Percentiles rank a stretch among this genome's conserved stretches.
Evolutionary conservation across 2,329 filamentous ascomycete species (phyloP).

Genomic region (Hymenoscyphus salicellus): DNA sequence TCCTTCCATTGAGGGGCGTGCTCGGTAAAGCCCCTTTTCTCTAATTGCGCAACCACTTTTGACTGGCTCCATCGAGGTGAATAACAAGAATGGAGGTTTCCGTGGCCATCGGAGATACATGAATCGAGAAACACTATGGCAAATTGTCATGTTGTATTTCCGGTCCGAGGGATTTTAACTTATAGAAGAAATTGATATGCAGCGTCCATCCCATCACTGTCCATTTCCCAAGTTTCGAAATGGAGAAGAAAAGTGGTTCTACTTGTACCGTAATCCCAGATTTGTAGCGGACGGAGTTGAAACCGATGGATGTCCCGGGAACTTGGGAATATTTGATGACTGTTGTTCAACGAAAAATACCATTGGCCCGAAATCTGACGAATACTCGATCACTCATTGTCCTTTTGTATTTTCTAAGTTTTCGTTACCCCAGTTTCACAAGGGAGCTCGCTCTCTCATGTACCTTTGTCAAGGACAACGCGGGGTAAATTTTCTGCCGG

Average conservation of each 20-base stretch:
- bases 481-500: no score
- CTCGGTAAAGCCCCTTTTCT: slow-evolving; percentile 1
- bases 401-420: no score
- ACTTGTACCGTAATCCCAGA: neutral
- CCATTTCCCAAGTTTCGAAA: neutral
- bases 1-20: neutral
- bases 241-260: neutral
- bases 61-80: neutral
- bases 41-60: neutral
- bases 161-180: neutral
- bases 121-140: neutral
- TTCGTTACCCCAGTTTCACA: no score
- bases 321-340: neutral
- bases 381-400: no score
- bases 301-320: neutral
- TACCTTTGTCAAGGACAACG: no score
- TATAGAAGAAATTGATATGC: neutral
- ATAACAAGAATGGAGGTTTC: neutral
- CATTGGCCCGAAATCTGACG: no score
- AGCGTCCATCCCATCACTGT: neutral
- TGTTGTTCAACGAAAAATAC: no score
- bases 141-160: neutral
- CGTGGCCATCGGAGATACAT: no score
- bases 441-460: no score
- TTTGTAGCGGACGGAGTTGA: neutral